Percentiles rank a stretch among this genome's conserved stretches.
Evolutionary conservation across 2,329 filamentous ascomycete genomes (phyloP).

Genomic region (Pseudogymnoascus sp.): DNA sequence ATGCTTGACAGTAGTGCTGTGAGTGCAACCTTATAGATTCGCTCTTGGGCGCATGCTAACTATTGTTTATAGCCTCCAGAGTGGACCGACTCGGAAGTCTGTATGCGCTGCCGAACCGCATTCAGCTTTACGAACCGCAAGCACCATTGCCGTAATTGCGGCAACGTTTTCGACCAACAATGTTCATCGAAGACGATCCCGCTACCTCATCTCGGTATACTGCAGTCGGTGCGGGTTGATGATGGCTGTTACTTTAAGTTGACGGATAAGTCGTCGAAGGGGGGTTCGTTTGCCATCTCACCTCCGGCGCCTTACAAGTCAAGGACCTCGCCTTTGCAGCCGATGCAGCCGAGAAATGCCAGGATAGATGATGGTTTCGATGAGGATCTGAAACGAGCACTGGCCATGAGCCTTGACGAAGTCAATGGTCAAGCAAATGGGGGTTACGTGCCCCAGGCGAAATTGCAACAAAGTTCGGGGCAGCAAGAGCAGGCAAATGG

Average conservation of each 20-base stretch:
- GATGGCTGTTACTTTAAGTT: conserved; percentile 91
- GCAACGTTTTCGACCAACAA: conserved; percentile 92
- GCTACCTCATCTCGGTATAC: conserved; percentile 85
- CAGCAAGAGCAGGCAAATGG: conserved; percentile 21
- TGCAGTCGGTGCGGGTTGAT: conserved; percentile 86
- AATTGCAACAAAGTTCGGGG: conserved; percentile 35
- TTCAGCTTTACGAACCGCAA: conserved; percentile 99
- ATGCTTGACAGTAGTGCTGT: conserved; percentile 97
- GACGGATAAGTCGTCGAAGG: conserved; percentile 61
- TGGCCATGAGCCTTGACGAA: conserved; percentile 97
- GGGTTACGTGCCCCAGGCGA: conserved; percentile 64
- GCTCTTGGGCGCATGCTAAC: conserved; percentile 1
- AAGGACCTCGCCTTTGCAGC: conserved; percentile 38
- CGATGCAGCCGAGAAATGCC: conserved; percentile 84
- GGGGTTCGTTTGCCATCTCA: conserved; percentile 35
- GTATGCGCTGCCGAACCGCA: conserved; percentile 90
- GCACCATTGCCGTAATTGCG: conserved; percentile 96
- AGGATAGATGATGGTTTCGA: conserved; percentile 88
- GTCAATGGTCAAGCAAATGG: conserved; percentile 57
- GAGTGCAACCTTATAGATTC: conserved; percentile 34
- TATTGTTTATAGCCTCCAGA: conserved; percentile 67
- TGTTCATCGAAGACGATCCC: conserved; percentile 86
- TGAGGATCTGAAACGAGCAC: conserved; percentile 83
- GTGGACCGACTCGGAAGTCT: conserved; percentile 96
- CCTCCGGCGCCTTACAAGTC: conserved; percentile 50